phyloP scores from a whole-genome alignment of 148 eudicot species.

The Mesembryanthemum crystallinum region DNA sequence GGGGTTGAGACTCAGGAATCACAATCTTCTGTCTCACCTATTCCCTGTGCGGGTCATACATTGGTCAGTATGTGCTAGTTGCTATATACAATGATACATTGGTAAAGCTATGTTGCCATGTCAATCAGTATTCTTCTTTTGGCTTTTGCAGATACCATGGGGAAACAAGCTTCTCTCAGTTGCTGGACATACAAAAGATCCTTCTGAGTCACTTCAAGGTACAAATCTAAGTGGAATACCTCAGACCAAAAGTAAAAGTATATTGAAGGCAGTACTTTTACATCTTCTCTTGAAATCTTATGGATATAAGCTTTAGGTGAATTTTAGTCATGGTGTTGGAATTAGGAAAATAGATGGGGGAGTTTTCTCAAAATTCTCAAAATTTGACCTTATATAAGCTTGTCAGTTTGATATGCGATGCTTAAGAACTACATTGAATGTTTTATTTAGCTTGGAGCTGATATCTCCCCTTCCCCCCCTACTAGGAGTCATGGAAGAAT shows the following conservation, averaged over 20 bases:
- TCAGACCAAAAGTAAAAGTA: not conserved
- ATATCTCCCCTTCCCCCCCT: too few species aligned
- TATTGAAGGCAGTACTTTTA: too few species aligned
- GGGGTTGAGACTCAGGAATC: constrained; percentile 42
- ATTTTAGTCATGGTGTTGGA: not conserved
- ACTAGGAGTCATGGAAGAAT: too few species aligned
- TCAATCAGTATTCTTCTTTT: constrained; percentile 3
- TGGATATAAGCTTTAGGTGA: too few species aligned
- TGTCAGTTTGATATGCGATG: too few species aligned
- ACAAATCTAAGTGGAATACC: constrained; percentile 2
- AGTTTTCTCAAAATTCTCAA: not conserved
- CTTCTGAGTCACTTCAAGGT: constrained; percentile 81
- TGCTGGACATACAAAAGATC: constrained; percentile 92
- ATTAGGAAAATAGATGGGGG: not conserved
- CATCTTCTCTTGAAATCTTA: too few species aligned
- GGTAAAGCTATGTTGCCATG: not conserved
- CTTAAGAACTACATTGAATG: not conserved
- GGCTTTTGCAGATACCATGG: constrained; percentile 75
- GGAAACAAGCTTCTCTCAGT: constrained; percentile 84
- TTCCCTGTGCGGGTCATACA: constrained; percentile 91
- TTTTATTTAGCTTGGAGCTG: too few species aligned
- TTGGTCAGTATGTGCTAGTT: constrained; percentile 57
- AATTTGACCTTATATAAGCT: not conserved
- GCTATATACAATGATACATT: constrained; percentile 3
- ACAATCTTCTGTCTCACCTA: constrained; percentile 39